Conservation (phyloP, 2,329 filamentous ascomycete genomes). For the Epichloe amarillans region DNA sequence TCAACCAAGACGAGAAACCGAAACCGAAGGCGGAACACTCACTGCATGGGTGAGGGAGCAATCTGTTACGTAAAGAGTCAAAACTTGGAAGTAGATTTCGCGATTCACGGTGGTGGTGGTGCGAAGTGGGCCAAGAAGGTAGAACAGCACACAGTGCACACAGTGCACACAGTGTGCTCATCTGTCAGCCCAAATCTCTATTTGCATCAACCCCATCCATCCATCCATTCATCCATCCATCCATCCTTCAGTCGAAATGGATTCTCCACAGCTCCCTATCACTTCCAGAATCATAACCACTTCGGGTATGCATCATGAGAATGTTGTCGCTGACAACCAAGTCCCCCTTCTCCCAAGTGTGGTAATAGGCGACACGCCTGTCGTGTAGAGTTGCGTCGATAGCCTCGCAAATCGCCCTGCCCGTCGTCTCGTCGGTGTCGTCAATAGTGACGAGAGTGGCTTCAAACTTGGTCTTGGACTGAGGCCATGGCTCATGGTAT, state of each 20-base stretch:
- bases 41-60: no score
- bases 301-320: conserved; percentile 35
- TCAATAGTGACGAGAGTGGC: conserved; percentile 31
- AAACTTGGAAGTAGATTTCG: no score
- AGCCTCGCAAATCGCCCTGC: conserved; percentile 22
- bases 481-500: conserved; percentile 42
- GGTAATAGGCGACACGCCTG: conserved; percentile 33
- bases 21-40: no score
- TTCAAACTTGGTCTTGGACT: conserved; percentile 36
- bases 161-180: no score
- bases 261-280: conserved; percentile 37
- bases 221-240: no score
- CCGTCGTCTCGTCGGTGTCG: conserved; percentile 16
- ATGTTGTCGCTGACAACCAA: conserved; percentile 39
- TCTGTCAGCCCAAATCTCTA: no score
- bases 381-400: conserved; percentile 34
- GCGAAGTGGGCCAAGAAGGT: not conserved
- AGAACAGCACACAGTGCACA: no score
- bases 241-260: conserved; percentile 27
- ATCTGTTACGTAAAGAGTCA: no score
- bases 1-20: not conserved
- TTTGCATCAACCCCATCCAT: no score
- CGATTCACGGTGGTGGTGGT: not conserved
- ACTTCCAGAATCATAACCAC: conserved; percentile 28
- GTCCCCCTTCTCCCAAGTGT: conserved; percentile 42